Conservation (phyloP, 2,329 filamentous ascomycete genomes). For the Plenodomus biglobosus region DNA sequence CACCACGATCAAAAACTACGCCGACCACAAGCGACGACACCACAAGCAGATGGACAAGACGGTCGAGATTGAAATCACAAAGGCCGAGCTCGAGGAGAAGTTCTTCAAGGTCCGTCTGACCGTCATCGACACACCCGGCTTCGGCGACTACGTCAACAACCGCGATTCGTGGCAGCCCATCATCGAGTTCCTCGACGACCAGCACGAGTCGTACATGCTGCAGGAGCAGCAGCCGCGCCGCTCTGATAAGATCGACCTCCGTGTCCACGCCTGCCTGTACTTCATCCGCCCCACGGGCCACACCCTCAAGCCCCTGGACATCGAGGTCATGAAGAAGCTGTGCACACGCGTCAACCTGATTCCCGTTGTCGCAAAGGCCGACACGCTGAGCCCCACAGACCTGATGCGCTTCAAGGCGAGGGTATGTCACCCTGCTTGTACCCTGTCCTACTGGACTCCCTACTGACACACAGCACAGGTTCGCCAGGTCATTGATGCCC, state of each 20-base stretch:
- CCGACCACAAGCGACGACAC: slow-evolving; percentile 98
- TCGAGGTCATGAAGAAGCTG: slow-evolving; percentile 99
- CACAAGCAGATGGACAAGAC: slow-evolving; percentile 99
- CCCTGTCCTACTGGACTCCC: not conserved
- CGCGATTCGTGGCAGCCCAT: slow-evolving; percentile 99
- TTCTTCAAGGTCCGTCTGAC: slow-evolving; percentile 99
- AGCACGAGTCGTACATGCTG: slow-evolving; percentile 99
- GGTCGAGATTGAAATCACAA: slow-evolving; percentile 99
- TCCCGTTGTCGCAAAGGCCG: slow-evolving; percentile 96
- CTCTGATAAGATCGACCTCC: slow-evolving; percentile 97
- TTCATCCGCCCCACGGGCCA: slow-evolving; percentile 99
- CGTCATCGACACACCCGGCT: slow-evolving; percentile 97
- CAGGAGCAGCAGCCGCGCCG: slow-evolving; percentile 99
- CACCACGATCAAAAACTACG: slow-evolving; percentile 99
- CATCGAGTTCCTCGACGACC: slow-evolving; percentile 99
- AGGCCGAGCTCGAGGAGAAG: slow-evolving; percentile 99
- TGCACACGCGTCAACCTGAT: slow-evolving; percentile 98
- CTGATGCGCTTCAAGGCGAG: slow-evolving; percentile 92
- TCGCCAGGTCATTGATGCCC: slow-evolving; percentile 90
- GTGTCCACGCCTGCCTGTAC: slow-evolving; percentile 97
- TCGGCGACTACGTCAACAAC: slow-evolving; percentile 99
- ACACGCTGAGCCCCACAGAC: slow-evolving; percentile 91
- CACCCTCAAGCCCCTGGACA: slow-evolving; percentile 97
- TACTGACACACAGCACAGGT: slow-evolving; percentile 63
- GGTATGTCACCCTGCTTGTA: slow-evolving; percentile 56